Conservation (phyloP, 2,329 filamentous ascomycete genomes). For the Elsinoe batatas region DNA sequence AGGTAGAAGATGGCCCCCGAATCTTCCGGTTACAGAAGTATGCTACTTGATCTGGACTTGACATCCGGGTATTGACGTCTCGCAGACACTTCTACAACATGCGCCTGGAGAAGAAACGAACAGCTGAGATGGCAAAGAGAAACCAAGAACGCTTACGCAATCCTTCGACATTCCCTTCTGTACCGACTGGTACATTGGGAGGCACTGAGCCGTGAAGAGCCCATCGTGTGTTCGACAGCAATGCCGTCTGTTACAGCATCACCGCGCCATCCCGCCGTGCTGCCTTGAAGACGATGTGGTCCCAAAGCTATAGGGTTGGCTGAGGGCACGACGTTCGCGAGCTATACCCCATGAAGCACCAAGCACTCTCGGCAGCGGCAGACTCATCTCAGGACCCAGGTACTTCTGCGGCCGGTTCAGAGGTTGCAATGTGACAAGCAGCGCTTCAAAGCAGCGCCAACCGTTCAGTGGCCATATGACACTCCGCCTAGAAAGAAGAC, state of each 20-base stretch:
- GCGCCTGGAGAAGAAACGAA: conserved; percentile 66
- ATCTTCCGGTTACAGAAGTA: conserved; percentile 79
- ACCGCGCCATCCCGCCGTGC: too few relatives aligned
- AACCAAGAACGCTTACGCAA: conserved; percentile 73
- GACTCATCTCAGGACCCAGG: too few relatives aligned
- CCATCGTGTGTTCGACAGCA: not conserved
- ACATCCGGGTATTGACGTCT: not conserved
- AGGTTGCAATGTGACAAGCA: too few relatives aligned
- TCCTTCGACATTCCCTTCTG: conserved; percentile 73
- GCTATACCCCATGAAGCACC: too few relatives aligned
- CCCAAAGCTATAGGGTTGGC: too few relatives aligned
- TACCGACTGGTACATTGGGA: conserved; percentile 52
- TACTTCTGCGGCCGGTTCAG: too few relatives aligned
- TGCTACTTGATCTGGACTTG: conserved; percentile 14
- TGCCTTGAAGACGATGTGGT: too few relatives aligned
- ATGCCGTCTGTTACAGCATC: not conserved
- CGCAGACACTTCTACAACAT: conserved; percentile 74
- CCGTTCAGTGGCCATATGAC: too few relatives aligned
- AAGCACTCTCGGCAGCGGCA: too few relatives aligned
- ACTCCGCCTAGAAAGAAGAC: too few relatives aligned
- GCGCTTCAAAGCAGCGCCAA: too few relatives aligned
- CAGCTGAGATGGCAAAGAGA: conserved; percentile 67
- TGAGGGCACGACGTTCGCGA: too few relatives aligned
- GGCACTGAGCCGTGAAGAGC: not conserved
- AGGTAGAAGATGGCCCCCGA: conserved; percentile 58